Percentiles rank a stretch among this genome's conserved stretches.
These are phyloP conservation scores for Aspergillus terreus DNA, from an alignment of 2,329 filamentous ascomycete species.

Conservation along the genomic window DNA sequence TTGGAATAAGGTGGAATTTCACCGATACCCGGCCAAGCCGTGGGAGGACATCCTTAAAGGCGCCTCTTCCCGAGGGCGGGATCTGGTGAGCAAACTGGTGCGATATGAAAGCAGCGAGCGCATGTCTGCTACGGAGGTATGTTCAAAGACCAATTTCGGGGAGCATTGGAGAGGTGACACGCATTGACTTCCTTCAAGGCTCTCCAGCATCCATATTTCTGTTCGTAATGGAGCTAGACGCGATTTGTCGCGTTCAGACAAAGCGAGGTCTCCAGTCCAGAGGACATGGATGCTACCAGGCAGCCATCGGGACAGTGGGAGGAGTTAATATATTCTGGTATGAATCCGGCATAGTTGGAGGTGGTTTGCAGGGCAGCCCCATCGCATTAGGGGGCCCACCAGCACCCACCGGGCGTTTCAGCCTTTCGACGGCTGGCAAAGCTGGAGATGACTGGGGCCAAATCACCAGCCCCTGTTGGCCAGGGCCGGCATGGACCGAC, in stretches of 20 bases:
- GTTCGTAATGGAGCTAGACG: background rate
- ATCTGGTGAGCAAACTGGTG: conserved; percentile 66
- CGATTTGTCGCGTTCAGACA: background rate
- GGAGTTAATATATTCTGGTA: background rate
- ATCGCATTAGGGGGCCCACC: conserved; percentile 1
- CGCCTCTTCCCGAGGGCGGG: conserved; percentile 55
- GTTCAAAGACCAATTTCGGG: conserved; percentile 2
- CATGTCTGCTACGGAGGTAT: conserved; percentile 62
- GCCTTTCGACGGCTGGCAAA: conserved; percentile 3
- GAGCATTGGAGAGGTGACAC: no score
- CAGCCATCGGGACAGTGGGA: background rate
- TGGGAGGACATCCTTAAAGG: conserved; percentile 70
- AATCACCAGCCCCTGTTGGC: background rate
- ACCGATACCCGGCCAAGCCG: conserved; percentile 61
- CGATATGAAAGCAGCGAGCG: conserved; percentile 67
- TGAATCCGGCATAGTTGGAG: conserved; percentile 1
- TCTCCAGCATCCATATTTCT: conserved; percentile 38
- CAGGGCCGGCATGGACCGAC: background rate
- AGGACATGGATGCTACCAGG: background rate
- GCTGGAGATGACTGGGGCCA: background rate
- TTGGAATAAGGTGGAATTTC: conserved; percentile 82
- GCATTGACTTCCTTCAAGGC: conserved; percentile 23
- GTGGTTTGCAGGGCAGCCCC: background rate
- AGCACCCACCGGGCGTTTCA: conserved; percentile 9
- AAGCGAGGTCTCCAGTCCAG: background rate